A percentile compares a stretch with the other conserved stretches of the same genome.
Conservation (phyloP, 2,329 filamentous ascomycete species). For the Exophiala dermatitidis region DNA sequence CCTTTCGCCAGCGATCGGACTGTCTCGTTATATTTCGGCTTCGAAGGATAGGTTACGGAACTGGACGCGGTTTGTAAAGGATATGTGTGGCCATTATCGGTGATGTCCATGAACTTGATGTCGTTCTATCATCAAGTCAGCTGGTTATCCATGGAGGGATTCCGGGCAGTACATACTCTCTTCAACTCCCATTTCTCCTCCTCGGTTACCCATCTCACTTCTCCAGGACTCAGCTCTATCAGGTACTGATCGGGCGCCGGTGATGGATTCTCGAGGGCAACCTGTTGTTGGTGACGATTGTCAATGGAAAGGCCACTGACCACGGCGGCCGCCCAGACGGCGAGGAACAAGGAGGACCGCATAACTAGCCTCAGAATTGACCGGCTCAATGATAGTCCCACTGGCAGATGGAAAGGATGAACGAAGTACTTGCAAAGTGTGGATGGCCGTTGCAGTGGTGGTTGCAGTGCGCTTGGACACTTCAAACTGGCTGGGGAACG, state of each 20-base stretch:
- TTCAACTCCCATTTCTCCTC: conserved; percentile 91
- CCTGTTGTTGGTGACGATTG: conserved; percentile 29
- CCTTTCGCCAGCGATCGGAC: conserved; percentile 60
- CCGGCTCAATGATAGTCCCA: no score
- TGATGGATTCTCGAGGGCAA: conserved; percentile 15
- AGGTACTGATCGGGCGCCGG: conserved; percentile 52
- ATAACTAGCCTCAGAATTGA: conserved; percentile 26
- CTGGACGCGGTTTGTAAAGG: conserved; percentile 35
- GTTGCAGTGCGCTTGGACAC: no score
- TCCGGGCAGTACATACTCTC: conserved; percentile 50
- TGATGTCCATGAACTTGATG: conserved; percentile 90
- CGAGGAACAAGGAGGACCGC: conserved; percentile 33
- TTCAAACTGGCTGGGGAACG: no score
- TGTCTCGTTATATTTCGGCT: conserved; percentile 57
- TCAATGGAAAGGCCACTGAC: conserved; percentile 29
- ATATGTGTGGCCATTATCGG: conserved; percentile 62
- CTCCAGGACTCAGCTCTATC: conserved; percentile 75
- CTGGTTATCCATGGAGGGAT: conserved; percentile 5
- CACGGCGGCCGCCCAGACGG: conserved; percentile 33
- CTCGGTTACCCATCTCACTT: conserved; percentile 82
- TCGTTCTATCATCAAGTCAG: conserved; percentile 54
- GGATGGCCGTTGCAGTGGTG: no score
- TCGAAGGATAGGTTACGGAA: conserved; percentile 56
- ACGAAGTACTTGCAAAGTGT: no score
- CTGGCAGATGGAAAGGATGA: no score